These are phyloP conservation scores for Mucor plumbeus DNA, from an alignment of 371 early-diverging fungal species.

Conservation along the genomic window DNA sequence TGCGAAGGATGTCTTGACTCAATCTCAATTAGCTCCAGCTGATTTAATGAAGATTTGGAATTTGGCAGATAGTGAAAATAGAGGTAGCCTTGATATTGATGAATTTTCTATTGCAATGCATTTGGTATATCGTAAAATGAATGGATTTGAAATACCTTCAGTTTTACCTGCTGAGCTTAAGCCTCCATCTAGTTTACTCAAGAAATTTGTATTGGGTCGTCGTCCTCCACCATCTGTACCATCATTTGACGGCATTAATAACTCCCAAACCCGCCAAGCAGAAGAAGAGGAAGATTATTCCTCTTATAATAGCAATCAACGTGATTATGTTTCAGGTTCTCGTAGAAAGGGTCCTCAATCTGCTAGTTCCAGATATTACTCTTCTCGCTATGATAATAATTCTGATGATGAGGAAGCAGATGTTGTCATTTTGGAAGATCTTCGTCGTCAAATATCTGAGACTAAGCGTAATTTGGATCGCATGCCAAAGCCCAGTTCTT, in stretches of 20 bases:
- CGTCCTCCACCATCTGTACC: constrained; percentile 34
- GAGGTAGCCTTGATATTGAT: constrained; percentile 54
- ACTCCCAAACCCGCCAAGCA: constrained; percentile 9
- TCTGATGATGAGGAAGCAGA: constrained; percentile 24
- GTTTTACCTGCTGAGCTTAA: constrained; percentile 79
- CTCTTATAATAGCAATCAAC: constrained; percentile 29
- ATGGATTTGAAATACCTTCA: constrained; percentile 78
- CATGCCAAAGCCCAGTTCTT: constrained; percentile 13
- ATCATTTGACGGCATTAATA: constrained; percentile 13
- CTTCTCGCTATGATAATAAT: constrained; percentile 21
- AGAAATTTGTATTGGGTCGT: constrained; percentile 57
- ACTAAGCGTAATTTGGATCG: constrained; percentile 41
- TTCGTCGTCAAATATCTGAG: constrained; percentile 58
- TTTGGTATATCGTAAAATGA: constrained; percentile 72
- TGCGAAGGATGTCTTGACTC: constrained; percentile 78
- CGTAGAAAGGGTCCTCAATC: constrained; percentile 44
- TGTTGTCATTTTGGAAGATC: constrained; percentile 35
- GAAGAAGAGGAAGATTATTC: constrained; percentile 21
- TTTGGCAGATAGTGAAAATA: constrained; percentile 52
- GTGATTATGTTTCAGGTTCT: constrained; percentile 62
- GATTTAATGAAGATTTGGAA: constrained; percentile 57
- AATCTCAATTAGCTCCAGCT: constrained; percentile 42
- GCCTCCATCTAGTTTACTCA: constrained; percentile 76
- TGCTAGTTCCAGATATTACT: constrained; percentile 10
- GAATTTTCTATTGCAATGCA: constrained; percentile 64